These are phyloP conservation scores for Pichia sp. DNA, from an alignment of 1,139 yeast species.

Conservation along the genomic window DNA sequence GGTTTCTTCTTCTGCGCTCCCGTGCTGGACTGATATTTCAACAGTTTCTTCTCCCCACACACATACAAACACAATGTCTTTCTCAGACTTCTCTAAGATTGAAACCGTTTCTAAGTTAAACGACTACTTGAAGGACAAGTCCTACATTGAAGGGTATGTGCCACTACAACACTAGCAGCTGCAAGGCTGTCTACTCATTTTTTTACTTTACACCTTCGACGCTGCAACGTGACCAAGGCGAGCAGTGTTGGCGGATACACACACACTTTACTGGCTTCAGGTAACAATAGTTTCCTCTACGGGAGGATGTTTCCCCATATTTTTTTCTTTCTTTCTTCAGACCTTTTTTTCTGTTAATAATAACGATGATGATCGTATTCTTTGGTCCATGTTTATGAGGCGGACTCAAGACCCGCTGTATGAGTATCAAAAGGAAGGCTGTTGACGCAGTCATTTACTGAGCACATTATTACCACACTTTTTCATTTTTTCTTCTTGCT, in stretches of 20 bases:
- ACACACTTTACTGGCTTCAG: not conserved
- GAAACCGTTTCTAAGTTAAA: conserved; percentile 83
- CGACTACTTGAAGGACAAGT: conserved; percentile 85
- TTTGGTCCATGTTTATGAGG: conserved; percentile 96
- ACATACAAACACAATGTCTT: conserved; percentile 48
- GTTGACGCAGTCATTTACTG: conserved; percentile 23
- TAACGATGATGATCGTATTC: conserved; percentile 61
- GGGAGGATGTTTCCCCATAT: not conserved
- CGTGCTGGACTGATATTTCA: not conserved
- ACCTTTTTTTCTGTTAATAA: conserved; percentile 5
- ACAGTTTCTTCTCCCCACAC: conserved; percentile 8
- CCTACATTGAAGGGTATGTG: conserved; percentile 91
- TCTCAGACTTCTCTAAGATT: conserved; percentile 73
- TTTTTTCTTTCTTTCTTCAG: conserved; percentile 7
- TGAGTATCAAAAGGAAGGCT: conserved; percentile 60
- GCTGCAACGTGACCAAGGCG: no score
- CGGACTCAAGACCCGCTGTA: conserved; percentile 89
- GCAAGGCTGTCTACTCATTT: not conserved
- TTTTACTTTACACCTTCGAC: not conserved
- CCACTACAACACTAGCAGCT: not conserved
- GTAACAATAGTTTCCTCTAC: not conserved
- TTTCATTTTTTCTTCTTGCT: not conserved
- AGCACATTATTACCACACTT: conserved; percentile 5
- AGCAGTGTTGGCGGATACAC: not conserved
- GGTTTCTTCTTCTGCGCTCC: not conserved